A percentile compares a stretch with the other conserved stretches of the same genome.
Evolutionary conservation across 2,329 filamentous ascomycete genomes (phyloP).

Genomic region (Fusarium coicis): DNA sequence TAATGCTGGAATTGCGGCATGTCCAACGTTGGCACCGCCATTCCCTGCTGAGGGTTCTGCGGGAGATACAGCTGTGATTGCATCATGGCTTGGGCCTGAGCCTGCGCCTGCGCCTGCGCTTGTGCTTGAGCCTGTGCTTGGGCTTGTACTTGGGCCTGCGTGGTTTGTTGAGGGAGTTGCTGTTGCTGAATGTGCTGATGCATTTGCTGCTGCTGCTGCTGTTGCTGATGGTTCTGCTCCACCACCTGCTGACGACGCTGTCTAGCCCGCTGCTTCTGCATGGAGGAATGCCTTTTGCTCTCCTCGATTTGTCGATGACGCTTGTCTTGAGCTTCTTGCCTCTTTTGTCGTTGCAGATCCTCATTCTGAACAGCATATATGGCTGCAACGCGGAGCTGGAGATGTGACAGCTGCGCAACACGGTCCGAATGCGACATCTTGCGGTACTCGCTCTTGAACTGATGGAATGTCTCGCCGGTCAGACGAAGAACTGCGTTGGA

Average conservation of each 20-base stretch:
- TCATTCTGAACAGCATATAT: conserved; percentile 59
- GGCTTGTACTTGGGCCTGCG: conserved; percentile 42
- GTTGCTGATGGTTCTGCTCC: conserved; percentile 42
- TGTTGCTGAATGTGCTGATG: conserved; percentile 43
- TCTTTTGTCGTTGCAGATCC: conserved; percentile 53
- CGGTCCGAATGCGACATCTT: conserved; percentile 56
- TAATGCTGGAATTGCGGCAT: conserved; percentile 47
- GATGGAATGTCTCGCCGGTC: conserved; percentile 57
- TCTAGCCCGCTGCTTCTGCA: conserved; percentile 41
- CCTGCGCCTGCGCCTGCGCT: conserved; percentile 38
- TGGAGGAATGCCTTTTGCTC: conserved; percentile 40
- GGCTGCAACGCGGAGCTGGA: conserved; percentile 56
- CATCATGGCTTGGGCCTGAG: conserved; percentile 43
- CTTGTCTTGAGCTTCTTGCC: conserved; percentile 53
- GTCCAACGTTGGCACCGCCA: conserved; percentile 44
- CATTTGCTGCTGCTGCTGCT: conserved; percentile 37
- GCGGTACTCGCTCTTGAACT: conserved; percentile 57
- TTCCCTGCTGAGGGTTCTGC: conserved; percentile 39
- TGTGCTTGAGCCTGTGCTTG: conserved; percentile 42
- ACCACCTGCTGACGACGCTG: conserved; percentile 42
- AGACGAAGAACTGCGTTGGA: conserved; percentile 52
- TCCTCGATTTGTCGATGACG: conserved; percentile 54
- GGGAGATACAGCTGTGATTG: conserved; percentile 46
- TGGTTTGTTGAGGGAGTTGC: conserved; percentile 37
- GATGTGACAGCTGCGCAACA: conserved; percentile 51